These are phyloP conservation scores for Trichosporon inkin DNA, from an alignment of 1,284 basidiomycete species.

Conservation along the genomic window DNA sequence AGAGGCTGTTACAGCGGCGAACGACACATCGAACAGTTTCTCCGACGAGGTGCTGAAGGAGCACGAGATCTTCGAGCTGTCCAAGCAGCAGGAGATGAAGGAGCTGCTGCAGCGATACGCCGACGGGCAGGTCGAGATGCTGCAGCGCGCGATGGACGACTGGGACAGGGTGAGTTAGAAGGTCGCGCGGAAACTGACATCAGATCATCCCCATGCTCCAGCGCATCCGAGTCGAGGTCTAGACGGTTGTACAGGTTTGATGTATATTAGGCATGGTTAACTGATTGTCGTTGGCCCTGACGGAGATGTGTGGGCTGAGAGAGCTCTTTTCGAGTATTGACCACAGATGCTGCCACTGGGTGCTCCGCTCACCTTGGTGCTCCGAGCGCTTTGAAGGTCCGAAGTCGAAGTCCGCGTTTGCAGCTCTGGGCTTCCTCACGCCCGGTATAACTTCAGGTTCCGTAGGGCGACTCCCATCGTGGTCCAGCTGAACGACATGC, in stretches of 20 bases:
- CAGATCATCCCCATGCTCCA: constrained; percentile 75
- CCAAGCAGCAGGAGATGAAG: constrained; percentile 93
- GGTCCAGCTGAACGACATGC: too few species aligned
- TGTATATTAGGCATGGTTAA: constrained; percentile 5
- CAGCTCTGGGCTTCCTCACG: too few species aligned
- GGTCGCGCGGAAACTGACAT: constrained; percentile 2
- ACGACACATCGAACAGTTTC: constrained; percentile 93
- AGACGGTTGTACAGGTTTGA: constrained; percentile 8
- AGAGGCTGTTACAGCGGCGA: constrained; percentile 90
- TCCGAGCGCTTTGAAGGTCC: too few species aligned
- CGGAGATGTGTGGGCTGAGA: neutral
- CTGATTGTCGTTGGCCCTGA: neutral
- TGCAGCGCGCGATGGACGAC: constrained; percentile 82
- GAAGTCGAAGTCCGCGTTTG: too few species aligned
- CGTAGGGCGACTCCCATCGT: too few species aligned
- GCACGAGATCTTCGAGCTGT: constrained; percentile 80
- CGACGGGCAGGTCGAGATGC: constrained; percentile 91
- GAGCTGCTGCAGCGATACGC: constrained; percentile 82
- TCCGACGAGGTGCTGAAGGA: constrained; percentile 89
- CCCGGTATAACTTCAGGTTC: too few species aligned
- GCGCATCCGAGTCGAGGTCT: constrained; percentile 80
- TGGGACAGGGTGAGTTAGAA: constrained; percentile 63
- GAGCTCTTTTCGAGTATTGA: too few species aligned
- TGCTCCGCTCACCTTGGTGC: too few species aligned
- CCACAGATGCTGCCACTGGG: too few species aligned